These are phyloP conservation scores for Geotrichum histeridarum DNA, from an alignment of 1,139 yeast species.

Conservation along the genomic window DNA sequence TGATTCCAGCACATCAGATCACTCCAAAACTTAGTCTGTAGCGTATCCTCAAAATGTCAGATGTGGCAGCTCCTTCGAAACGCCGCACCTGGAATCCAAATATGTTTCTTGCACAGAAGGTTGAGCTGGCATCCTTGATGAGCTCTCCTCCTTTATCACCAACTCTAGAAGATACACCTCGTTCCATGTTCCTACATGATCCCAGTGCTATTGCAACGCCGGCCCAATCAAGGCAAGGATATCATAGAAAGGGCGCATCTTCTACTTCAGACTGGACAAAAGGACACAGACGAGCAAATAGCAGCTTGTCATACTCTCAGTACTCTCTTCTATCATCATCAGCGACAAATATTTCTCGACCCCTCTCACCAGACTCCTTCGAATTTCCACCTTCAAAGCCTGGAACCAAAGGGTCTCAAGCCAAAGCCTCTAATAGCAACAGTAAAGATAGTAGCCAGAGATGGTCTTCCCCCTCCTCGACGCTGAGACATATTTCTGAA, in stretches of 20 bases:
- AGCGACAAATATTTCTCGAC: conserved; percentile 5
- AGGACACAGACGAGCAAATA: conserved; percentile 9
- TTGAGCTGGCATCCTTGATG: background rate
- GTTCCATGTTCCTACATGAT: background rate
- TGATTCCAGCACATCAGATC: background rate
- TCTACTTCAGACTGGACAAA: conserved; percentile 5
- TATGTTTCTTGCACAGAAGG: conserved; percentile 2
- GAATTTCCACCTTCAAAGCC: background rate
- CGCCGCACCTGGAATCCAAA: conserved; percentile 12
- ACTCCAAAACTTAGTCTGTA: background rate
- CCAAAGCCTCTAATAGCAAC: background rate
- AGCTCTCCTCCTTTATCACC: background rate
- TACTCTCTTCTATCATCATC: conserved; percentile 6
- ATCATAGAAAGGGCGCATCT: background rate
- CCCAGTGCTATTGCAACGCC: background rate
- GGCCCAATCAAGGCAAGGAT: background rate
- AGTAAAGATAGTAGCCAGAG: background rate
- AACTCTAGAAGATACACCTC: background rate
- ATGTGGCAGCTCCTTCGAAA: background rate
- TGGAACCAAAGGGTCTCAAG: background rate
- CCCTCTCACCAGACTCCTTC: conserved; percentile 10
- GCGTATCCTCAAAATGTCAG: background rate
- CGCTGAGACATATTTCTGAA: conserved; percentile 10
- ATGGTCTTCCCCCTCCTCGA: conserved; percentile 8
- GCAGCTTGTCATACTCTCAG: conserved; percentile 9